Conservation (phyloP, 768 basidiomycete species). For the Rhizopogon vulgaris region DNA sequence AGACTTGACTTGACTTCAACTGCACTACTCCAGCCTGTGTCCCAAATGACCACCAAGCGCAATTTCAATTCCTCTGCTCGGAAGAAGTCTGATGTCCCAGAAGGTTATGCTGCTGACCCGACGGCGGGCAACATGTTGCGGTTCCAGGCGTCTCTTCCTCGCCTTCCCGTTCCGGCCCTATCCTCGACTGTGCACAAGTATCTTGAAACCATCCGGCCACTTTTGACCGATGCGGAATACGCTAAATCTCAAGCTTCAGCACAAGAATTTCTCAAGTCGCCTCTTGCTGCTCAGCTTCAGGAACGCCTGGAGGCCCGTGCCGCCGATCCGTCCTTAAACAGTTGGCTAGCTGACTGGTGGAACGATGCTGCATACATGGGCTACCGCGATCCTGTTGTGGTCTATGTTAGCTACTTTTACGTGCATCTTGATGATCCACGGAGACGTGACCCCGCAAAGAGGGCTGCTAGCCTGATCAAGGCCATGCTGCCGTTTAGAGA, state of each 20-base stretch:
- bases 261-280: slow-evolving; percentile 61
- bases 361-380: slow-evolving; percentile 88
- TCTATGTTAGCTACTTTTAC: slow-evolving; percentile 94
- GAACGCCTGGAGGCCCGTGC: slow-evolving; percentile 72
- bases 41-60: slow-evolving; percentile 25
- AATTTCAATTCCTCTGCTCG: slow-evolving; percentile 25
- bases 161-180: slow-evolving; percentile 80
- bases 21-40: slow-evolving; percentile 5
- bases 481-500: slow-evolving; percentile 81
- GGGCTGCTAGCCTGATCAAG: slow-evolving; percentile 81
- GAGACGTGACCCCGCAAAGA: slow-evolving; percentile 48
- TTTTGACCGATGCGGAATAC: slow-evolving; percentile 60
- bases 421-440: slow-evolving; percentile 68
- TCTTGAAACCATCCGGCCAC: slow-evolving; percentile 77
- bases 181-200: slow-evolving; percentile 83
- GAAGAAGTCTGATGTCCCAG: slow-evolving; percentile 29
- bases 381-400: slow-evolving; percentile 85
- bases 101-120: slow-evolving; percentile 48
- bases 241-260: slow-evolving; percentile 53
- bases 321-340: slow-evolving; percentile 46
- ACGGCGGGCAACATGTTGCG: slow-evolving; percentile 64
- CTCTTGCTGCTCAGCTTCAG: slow-evolving; percentile 70
- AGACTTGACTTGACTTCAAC: too few relatives aligned
- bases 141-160: slow-evolving; percentile 66
- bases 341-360: slow-evolving; percentile 99